Base-by-base conservation (phyloP, 306 rosid genomes). In the Casuarina cunninghamiana region DNA sequence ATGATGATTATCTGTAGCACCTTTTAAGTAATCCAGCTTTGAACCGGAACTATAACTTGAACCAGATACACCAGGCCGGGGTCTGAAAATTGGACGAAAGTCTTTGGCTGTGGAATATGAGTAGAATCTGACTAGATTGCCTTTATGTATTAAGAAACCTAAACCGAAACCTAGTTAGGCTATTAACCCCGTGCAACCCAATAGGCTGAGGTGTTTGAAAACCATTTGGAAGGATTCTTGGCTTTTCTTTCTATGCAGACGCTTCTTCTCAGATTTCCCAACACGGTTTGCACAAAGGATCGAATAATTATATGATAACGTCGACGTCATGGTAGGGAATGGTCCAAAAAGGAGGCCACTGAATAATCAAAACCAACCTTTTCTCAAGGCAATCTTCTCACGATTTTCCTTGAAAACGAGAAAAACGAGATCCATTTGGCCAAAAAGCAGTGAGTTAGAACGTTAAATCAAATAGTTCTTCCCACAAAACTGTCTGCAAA, bases 311-410 rank as follows among this genome's bases (percentile, higher is more conserved):
- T 45, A 3, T 45, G 0, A 5, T 4, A 15, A 16, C 35, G 71
- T 46, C 38, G 37, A 45, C 17, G 19, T 63, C 12, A 9, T 75
- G 41, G 46, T 48, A 26, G 11, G 8, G 65, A 21, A 38, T 38
- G 49, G 72, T 12, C 55, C n/a, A 7, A 63, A 62, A 62, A 65
- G 53, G 50, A 4, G 73, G 50, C 65, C 1, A 35, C 16, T 37
- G 61, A 9, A 38, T 62, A 61, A 45, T 75, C 6, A 63, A 75
- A 37, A 67, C 50, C 79, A 46, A 39, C 49, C 38, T 5, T 62
- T 37, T 2, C 7, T 4, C 6, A 10, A 37, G 55, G 45, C 15
- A 26, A 49, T 21, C 35, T 71, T 6, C 6, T 8, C 19, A 45
- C 54, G 10, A 57, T 37, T 57, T 57, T 7, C 39, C 15, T 1